Evolutionary conservation across 225 moss, liverwort and hornwort species (phyloP), one percentile per base, ranked within the genome.

Genomic region (Antitrichia curtipendula): DNA sequence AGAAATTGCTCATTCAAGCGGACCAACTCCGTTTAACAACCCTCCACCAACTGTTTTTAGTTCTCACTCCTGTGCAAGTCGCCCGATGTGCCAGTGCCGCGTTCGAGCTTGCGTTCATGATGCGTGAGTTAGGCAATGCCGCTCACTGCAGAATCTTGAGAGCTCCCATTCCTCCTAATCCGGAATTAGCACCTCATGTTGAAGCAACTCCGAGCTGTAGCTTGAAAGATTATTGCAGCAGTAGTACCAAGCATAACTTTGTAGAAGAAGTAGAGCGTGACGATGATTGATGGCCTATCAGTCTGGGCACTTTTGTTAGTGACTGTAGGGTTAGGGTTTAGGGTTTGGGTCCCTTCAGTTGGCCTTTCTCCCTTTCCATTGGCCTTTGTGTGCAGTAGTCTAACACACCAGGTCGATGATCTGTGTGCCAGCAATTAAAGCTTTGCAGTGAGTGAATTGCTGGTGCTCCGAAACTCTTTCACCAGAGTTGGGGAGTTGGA

Each of bases 21-120:
- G 91, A 93, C 72, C 91, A 91, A 52, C 89, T 93, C 82, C 93
- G 93, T 72, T 88, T 93, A 85, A 90, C 87, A 66, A 93, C 93
- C 34, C 87, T 93, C 47, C 93, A 91, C 87, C 91, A 89, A 72
- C 90, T 93, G 29, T 91, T 93, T 81, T 84, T 93, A 83, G 90
- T 93, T 13, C 91, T 93, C 81, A 89, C 86, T 34, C 93, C 93
- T 19, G 83, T 49, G 29, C 93, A 93, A 87, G 90, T 91, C 24
- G 90, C 91, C 31, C 93, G 91, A 52, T 89, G 89, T 71, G 91
- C 93, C 84, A 58, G 66, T 75, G 87, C 91, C 65, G 87, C 91
- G 50, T 93, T 93, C 80, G 93, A 93, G 89, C 89, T 93, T 70
- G 89, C 91, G 53, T 91, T 93, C 84, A 84, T 76, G 85, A 61